These are phyloP conservation scores for Cercospora sp. DNA, from an alignment of 2,329 filamentous ascomycete genomes.

Conservation along the genomic window DNA sequence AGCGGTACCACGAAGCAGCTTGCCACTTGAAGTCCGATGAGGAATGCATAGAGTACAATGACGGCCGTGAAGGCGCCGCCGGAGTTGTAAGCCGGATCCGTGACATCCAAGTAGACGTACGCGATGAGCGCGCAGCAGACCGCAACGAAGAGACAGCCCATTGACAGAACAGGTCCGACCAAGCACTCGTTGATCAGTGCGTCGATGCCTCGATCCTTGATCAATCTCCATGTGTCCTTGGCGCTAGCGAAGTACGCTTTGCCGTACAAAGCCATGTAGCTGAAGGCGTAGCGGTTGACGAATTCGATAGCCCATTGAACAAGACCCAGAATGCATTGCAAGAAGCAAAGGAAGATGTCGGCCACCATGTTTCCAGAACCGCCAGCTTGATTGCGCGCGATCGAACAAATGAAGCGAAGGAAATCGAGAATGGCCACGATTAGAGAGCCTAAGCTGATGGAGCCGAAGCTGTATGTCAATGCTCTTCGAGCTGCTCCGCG, in stretches of 20 bases:
- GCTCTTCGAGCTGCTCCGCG: slow-evolving; percentile 79
- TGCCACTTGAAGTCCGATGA: slow-evolving; percentile 86
- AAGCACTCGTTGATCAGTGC: slow-evolving; percentile 87
- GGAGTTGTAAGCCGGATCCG: slow-evolving; percentile 73
- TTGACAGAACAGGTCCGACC: slow-evolving; percentile 53
- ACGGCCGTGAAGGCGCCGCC: slow-evolving; percentile 69
- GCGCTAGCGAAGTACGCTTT: slow-evolving; percentile 83
- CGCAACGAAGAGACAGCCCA: slow-evolving; percentile 75
- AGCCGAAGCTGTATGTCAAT: slow-evolving; percentile 88
- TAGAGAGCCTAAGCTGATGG: slow-evolving; percentile 81
- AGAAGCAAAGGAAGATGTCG: slow-evolving; percentile 67
- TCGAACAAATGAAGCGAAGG: slow-evolving; percentile 75
- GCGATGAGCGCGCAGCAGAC: slow-evolving; percentile 79
- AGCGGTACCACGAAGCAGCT: slow-evolving; percentile 88
- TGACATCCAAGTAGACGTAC: slow-evolving; percentile 84
- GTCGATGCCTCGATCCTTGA: slow-evolving; percentile 74
- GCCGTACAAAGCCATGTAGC: slow-evolving; percentile 88
- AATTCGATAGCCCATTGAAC: slow-evolving; percentile 86
- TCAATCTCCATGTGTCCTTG: slow-evolving; percentile 75
- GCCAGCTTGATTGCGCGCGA: slow-evolving; percentile 68
- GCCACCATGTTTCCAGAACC: slow-evolving; percentile 68
- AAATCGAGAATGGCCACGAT: slow-evolving; percentile 85
- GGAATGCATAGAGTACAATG: slow-evolving; percentile 79
- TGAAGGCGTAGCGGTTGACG: slow-evolving; percentile 64
- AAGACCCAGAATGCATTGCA: slow-evolving; percentile 73